Percentiles rank a stretch among this genome's conserved stretches.
These are phyloP conservation scores for Pseudohalonectria lignicola DNA, from an alignment of 2,329 filamentous ascomycete species.

Conservation along the genomic window DNA sequence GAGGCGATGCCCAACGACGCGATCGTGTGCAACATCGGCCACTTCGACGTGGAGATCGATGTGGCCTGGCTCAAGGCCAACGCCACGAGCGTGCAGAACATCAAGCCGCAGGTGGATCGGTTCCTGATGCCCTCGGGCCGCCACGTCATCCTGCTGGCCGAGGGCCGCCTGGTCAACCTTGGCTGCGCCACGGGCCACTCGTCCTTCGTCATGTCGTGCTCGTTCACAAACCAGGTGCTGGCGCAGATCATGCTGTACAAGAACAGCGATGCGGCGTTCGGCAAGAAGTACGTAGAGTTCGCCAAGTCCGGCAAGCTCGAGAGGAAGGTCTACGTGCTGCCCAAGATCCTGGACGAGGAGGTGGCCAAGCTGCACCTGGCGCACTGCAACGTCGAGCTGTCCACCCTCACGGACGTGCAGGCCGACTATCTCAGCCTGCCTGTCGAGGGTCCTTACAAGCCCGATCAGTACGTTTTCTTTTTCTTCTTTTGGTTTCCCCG, in stretches of 20 bases:
- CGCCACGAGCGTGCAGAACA: slow-evolving; percentile 86
- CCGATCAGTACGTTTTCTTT: slow-evolving; percentile 85
- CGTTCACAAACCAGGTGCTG: slow-evolving; percentile 99
- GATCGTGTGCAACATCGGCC: slow-evolving; percentile 99
- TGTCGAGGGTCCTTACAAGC: slow-evolving; percentile 88
- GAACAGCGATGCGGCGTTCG: slow-evolving; percentile 75
- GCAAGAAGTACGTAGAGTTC: slow-evolving; percentile 93
- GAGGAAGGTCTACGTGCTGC: slow-evolving; percentile 88
- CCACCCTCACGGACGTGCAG: slow-evolving; percentile 74
- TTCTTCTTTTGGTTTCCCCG: slow-evolving; percentile 17
- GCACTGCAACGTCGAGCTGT: slow-evolving; percentile 92
- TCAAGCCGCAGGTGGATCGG: slow-evolving; percentile 99
- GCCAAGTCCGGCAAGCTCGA: slow-evolving; percentile 84
- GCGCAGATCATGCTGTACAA: slow-evolving; percentile 99
- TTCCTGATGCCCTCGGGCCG: slow-evolving; percentile 88
- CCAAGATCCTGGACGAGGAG: slow-evolving; percentile 99
- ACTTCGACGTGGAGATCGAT: slow-evolving; percentile 99
- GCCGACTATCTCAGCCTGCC: slow-evolving; percentile 89
- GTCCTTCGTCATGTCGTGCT: slow-evolving; percentile 99
- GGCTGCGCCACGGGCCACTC: slow-evolving; percentile 98
- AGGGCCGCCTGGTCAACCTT: slow-evolving; percentile 98
- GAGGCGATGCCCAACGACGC: slow-evolving; percentile 93
- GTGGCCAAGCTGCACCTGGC: slow-evolving; percentile 87
- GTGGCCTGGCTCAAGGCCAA: slow-evolving; percentile 99
- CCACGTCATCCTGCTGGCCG: slow-evolving; percentile 96